These are phyloP conservation scores for Mucor plumbeus DNA, from an alignment of 371 early-diverging fungal species.

Conservation along the genomic window DNA sequence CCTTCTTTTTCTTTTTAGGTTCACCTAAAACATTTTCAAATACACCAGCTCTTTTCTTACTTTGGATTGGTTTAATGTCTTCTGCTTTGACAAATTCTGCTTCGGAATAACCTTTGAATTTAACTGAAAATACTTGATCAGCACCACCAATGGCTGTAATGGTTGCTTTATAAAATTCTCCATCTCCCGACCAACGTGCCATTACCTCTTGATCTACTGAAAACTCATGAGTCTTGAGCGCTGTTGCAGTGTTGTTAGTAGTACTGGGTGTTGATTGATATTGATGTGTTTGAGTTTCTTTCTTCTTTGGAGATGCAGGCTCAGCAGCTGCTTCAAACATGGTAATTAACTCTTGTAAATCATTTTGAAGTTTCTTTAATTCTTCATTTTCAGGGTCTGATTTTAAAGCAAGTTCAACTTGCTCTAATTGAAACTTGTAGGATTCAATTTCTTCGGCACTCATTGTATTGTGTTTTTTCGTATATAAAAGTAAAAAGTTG, in stretches of 20 bases:
- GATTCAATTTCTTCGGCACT: conserved; percentile 62
- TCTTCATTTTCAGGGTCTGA: conserved; percentile 76
- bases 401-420: conserved; percentile 74
- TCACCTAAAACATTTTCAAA: conserved; percentile 44
- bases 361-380: conserved; percentile 66
- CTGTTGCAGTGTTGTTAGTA: conserved; percentile 20
- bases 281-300: conserved; percentile 16
- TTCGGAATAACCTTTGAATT: conserved; percentile 65
- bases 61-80: conserved; percentile 59
- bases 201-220: conserved; percentile 68
- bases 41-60: conserved; percentile 47
- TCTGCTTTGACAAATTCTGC: conserved; percentile 60
- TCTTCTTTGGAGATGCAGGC: conserved; percentile 21
- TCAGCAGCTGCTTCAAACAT: conserved; percentile 52
- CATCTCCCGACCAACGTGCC: conserved; percentile 72
- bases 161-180: conserved; percentile 75
- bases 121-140: conserved; percentile 71
- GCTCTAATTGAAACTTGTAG: conserved; percentile 74
- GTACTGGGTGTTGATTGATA: not conserved
- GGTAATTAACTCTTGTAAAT: conserved; percentile 75
- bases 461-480: conserved; percentile 5
- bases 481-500: not conserved
- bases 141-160: conserved; percentile 70
- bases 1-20: conserved; percentile 31
- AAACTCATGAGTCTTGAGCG: conserved; percentile 39